These are phyloP conservation scores for Xylaria nigripes DNA, from an alignment of 495 filamentous ascomycete species.

Conservation along the genomic window DNA sequence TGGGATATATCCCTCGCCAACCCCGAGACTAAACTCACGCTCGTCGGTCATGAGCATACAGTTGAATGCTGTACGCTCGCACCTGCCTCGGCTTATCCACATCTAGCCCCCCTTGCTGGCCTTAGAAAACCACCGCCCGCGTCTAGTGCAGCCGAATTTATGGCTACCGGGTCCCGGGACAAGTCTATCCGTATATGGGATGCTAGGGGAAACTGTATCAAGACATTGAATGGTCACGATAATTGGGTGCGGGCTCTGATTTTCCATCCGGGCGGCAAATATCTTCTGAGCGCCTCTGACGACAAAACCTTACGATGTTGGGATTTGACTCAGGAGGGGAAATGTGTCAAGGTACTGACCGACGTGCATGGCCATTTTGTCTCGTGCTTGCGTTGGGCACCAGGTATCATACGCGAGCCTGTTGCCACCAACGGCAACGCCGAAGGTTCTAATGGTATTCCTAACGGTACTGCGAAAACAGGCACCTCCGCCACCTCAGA, in stretches of 20 bases:
- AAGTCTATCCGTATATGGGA: slow-evolving; percentile 93
- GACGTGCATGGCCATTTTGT: slow-evolving; percentile 85
- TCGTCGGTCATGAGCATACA: slow-evolving; percentile 84
- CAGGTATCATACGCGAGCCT: slow-evolving; percentile 56
- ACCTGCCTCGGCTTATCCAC: slow-evolving; percentile 65
- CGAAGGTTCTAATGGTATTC: slow-evolving; percentile 43
- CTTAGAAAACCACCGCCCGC: slow-evolving; percentile 70
- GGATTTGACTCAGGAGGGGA: slow-evolving; percentile 87
- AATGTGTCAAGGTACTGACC: slow-evolving; percentile 72
- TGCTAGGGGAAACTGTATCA: slow-evolving; percentile 73
- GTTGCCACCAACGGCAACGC: slow-evolving; percentile 39
- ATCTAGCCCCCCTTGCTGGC: slow-evolving; percentile 74
- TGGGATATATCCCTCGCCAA: slow-evolving; percentile 73
- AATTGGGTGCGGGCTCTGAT: slow-evolving; percentile 88
- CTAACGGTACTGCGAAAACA: slow-evolving; percentile 42
- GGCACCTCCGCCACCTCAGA: slow-evolving; percentile 27
- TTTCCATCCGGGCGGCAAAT: slow-evolving; percentile 93
- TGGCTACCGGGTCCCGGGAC: slow-evolving; percentile 85
- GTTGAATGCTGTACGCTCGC: slow-evolving; percentile 87
- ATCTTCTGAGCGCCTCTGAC: slow-evolving; percentile 74
- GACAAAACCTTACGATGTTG: slow-evolving; percentile 93
- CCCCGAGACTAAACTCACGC: slow-evolving; percentile 66
- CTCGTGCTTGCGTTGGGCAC: slow-evolving; percentile 87
- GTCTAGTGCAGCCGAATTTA: slow-evolving; percentile 73
- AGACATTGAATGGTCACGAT: slow-evolving; percentile 83